Evolutionary conservation across 805 yeast genomes (phyloP).

Genomic region (Sugiyamaella mastotermitis): DNA sequence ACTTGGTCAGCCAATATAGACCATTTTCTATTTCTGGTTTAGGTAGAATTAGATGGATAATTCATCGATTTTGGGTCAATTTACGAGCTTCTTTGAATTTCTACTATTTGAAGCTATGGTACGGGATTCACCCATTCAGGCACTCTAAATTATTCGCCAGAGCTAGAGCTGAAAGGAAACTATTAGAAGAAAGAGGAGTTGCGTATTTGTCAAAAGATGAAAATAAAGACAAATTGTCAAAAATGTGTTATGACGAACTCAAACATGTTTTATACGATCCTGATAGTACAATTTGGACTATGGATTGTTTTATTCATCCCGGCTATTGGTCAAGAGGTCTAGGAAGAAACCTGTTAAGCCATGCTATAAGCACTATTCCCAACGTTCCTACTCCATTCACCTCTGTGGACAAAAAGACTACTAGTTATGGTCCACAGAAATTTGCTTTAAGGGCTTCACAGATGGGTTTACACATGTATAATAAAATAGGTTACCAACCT

Average conservation of each 20-base stretch:
- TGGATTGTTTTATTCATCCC: conserved; percentile 3
- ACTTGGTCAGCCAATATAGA: background rate
- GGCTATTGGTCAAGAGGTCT: conserved; percentile 3
- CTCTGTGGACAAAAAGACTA: conserved; percentile 1
- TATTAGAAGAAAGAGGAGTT: background rate
- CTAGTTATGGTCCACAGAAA: conserved; percentile 6
- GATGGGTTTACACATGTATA: conserved; percentile 5
- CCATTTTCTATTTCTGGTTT: conserved; percentile 1
- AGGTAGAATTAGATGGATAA: conserved; percentile 4
- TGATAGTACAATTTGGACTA: background rate
- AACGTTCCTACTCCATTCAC: conserved; percentile 2
- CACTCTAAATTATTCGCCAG: too few relatives aligned
- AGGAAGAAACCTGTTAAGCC: background rate
- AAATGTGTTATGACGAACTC: background rate
- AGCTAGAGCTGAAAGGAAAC: background rate
- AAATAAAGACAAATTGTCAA: conserved; percentile 1
- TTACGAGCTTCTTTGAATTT: background rate
- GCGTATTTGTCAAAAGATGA: background rate
- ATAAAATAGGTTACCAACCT: conserved; percentile 5
- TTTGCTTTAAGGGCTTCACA: conserved; percentile 1
- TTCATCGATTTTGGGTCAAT: background rate
- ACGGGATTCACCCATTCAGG: conserved; percentile 3
- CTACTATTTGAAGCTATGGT: background rate
- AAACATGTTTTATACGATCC: background rate
- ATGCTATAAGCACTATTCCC: conserved; percentile 1